A percentile compares a stretch with the other conserved stretches of the same genome.
phyloP scores from a whole-genome alignment of 495 filamentous ascomycete species.

The Trichoderma erinaceum region DNA sequence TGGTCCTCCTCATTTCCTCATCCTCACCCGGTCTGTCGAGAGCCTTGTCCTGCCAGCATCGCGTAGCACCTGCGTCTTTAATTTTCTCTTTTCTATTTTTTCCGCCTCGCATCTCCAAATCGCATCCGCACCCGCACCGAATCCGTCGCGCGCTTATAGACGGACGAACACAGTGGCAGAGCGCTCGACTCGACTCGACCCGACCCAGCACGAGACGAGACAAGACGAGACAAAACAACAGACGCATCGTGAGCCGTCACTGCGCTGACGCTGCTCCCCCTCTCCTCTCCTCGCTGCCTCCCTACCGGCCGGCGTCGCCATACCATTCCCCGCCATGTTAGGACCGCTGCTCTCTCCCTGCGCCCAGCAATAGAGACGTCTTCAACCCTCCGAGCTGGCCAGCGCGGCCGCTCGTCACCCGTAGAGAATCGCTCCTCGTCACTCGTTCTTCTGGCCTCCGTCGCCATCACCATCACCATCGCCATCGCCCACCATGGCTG shows the following conservation, averaged over 20 bases:
- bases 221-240: background rate
- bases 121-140: background rate
- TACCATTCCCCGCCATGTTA: slow-evolving; percentile 7
- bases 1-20: background rate
- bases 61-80: background rate
- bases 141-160: background rate
- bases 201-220: background rate
- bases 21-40: background rate
- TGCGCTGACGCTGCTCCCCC: background rate
- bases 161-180: background rate
- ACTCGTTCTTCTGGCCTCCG: slow-evolving; percentile 26
- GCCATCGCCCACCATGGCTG: slow-evolving; percentile 31
- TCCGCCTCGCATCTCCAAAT: background rate
- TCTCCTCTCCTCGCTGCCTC: background rate
- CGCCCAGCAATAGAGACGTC: slow-evolving; percentile 11
- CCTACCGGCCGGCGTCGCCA: slow-evolving; percentile 1
- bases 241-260: background rate
- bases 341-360: slow-evolving; percentile 9
- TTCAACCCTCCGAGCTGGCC: slow-evolving; percentile 14
- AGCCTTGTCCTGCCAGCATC: slow-evolving; percentile 3
- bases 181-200: background rate
- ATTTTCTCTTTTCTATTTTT: background rate
- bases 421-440: background rate
- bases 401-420: slow-evolving; percentile 9
- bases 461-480: slow-evolving; percentile 29